These are phyloP conservation scores for Penicillium expansum DNA, from an alignment of 2,329 filamentous ascomycete species.

Conservation along the genomic window DNA sequence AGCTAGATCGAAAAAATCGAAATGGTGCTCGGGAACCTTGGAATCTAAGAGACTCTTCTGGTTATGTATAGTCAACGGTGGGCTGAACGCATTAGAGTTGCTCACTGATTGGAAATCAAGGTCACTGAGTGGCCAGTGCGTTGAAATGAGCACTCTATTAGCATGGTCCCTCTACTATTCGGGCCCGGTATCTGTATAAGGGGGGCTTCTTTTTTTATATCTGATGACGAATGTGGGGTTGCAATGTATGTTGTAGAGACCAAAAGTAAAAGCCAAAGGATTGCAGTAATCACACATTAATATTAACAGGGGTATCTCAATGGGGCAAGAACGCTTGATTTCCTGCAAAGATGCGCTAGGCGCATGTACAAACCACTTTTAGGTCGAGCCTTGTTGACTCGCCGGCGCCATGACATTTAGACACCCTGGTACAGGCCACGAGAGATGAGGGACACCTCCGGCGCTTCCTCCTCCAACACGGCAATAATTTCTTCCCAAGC, in stretches of 20 bases:
- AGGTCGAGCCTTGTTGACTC: not conserved
- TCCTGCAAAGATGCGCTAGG: not conserved
- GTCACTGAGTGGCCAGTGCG: too few species aligned
- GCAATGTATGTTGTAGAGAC: not conserved
- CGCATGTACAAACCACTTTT: not conserved
- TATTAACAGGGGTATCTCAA: conserved; percentile 6
- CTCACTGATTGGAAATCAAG: too few species aligned
- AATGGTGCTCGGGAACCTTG: too few species aligned
- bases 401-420: not conserved
- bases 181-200: too few species aligned
- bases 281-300: not conserved
- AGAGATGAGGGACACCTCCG: conserved; percentile 16
- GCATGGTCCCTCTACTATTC: too few species aligned
- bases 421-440: conserved; percentile 5
- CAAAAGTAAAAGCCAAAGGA: not conserved
- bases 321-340: not conserved
- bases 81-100: too few species aligned
- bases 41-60: too few species aligned
- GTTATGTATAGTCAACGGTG: too few species aligned
- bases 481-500: conserved; percentile 44
- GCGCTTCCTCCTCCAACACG: conserved; percentile 28
- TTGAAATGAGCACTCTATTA: too few species aligned
- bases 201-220: too few species aligned
- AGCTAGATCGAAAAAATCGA: too few species aligned
- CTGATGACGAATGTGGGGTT: not conserved